Base-by-base conservation (phyloP, 495 filamentous ascomycete species). In the Filosporella fistucella region DNA sequence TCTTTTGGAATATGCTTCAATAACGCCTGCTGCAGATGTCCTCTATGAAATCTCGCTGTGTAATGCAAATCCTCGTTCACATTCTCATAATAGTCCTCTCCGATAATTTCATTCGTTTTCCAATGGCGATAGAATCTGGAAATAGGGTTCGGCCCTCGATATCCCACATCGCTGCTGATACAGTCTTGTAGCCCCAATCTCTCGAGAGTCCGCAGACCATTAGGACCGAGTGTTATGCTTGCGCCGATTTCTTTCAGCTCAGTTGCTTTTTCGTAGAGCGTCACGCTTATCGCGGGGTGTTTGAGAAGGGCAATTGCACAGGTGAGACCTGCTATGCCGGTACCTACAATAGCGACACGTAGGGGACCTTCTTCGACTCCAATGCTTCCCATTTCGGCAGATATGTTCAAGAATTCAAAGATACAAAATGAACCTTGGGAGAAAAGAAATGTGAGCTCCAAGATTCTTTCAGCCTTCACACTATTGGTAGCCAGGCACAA, bases 141-240 rank as follows among this genome's bases (percentile, higher is more conserved):
- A 33, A 52, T 42, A 30, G 47, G 44, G 49, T 51, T 64, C 56
- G 39, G 67, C 57, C 54, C 68, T 51, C 17, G 65, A 58, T 53
- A 73, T 54, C 23, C 65, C 45, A 65, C 62, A 59, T 68, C 62
- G 28, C 70, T 68, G 1, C 55, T 56, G 16, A 74, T 59, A 1
- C 63, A 65, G 41, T 68, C 64, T 14, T 62, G 18, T 2, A 73
- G 64, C 4, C 70, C 71, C 11, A 73, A 63, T 36, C 61, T 67
- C 29, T 75, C 65, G 30, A 76, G 54, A 2, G 72, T 71, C 33
- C 71, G 63, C 60, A 77, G 64, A 12, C 71, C 73, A 66, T 75
- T 75, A 16, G 70, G 70, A 35, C 72, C 70, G 7, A 77, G 59
- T 7, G 73, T 70, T 47, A 75, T 74, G 22, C 68, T 71, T 0